A percentile compares a stretch with the other conserved stretches of the same genome.
phyloP scores from a whole-genome alignment of 805 yeast genomes.

The Wickerhamomyces silvicola region DNA sequence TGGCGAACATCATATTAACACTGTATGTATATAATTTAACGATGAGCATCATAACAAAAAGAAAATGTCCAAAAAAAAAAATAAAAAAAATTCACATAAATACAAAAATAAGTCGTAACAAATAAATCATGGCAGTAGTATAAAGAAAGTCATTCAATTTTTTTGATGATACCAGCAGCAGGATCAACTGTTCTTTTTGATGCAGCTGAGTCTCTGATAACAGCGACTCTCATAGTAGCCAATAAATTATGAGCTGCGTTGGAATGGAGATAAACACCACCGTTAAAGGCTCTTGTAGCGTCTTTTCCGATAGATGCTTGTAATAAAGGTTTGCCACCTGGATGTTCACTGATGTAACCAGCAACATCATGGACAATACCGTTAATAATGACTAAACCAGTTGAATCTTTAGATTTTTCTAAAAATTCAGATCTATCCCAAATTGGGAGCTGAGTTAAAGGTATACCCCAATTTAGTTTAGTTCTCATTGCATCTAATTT shows the following conservation, averaged over 20 bases:
- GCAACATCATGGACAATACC: conserved; percentile 79
- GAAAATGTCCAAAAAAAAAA: no score
- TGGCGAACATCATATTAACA: no score
- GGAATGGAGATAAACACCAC: conserved; percentile 80
- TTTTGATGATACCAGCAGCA: conserved; percentile 11
- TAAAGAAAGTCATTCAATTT: conserved; percentile 9
- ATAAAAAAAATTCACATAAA: not conserved
- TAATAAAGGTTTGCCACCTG: conserved; percentile 75
- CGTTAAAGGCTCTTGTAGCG: conserved; percentile 78
- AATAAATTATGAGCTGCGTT: conserved; percentile 81
- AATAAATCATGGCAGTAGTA: no score
- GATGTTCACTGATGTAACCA: conserved; percentile 65
- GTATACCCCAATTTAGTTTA: conserved; percentile 70
- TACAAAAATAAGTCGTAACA: not conserved
- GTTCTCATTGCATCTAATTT: conserved; percentile 58
- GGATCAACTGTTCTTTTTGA: conserved; percentile 17
- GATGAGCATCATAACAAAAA: no score
- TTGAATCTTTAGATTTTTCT: conserved; percentile 32
- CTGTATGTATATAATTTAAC: no score
- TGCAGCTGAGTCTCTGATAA: conserved; percentile 59
- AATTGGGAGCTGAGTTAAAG: conserved; percentile 58
- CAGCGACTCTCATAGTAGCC: conserved; percentile 79
- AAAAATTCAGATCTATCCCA: conserved; percentile 64
- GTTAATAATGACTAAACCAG: conserved; percentile 61
- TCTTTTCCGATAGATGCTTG: conserved; percentile 73